Conservation (phyloP, 768 basidiomycete genomes). For the Artomyces pyxidatus region DNA sequence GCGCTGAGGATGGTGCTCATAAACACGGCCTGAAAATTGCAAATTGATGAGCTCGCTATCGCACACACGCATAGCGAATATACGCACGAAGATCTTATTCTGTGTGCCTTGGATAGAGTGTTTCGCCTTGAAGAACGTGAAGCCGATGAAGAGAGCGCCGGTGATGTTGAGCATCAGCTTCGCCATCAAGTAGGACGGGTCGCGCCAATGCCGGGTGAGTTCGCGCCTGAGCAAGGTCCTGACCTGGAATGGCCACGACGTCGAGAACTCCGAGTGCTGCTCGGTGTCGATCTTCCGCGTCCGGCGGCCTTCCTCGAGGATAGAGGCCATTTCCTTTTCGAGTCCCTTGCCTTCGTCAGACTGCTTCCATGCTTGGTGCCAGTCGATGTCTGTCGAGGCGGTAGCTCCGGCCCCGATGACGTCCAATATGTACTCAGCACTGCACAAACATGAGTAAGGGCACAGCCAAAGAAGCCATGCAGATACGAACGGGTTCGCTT, state of each 20-base stretch:
- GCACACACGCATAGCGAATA: neutral
- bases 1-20: conserved; percentile 27
- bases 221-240: conserved; percentile 25
- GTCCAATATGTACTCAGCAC: conserved; percentile 42
- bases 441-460: conserved; percentile 10
- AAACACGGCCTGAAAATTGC: conserved; percentile 23
- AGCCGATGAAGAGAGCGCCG: conserved; percentile 31
- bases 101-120: conserved; percentile 33
- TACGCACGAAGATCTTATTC: conserved; percentile 34
- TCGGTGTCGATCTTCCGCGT: conserved; percentile 18
- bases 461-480: neutral
- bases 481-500: conserved; percentile 55
- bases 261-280: conserved; percentile 27
- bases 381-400: conserved; percentile 34
- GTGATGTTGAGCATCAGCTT: conserved; percentile 31
- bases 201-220: conserved; percentile 28
- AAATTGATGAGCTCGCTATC: neutral
- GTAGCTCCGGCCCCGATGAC: conserved; percentile 52
- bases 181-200: conserved; percentile 31
- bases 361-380: conserved; percentile 41
- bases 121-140: conserved; percentile 32
- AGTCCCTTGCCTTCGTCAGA: conserved; percentile 32
- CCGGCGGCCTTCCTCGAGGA: conserved; percentile 32
- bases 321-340: conserved; percentile 33
- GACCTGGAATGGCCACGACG: conserved; percentile 32